Percentiles rank a stretch among this genome's conserved stretches.
These are phyloP conservation scores for Ramaria rubella DNA, from an alignment of 768 basidiomycete genomes.

Conservation along the genomic window DNA sequence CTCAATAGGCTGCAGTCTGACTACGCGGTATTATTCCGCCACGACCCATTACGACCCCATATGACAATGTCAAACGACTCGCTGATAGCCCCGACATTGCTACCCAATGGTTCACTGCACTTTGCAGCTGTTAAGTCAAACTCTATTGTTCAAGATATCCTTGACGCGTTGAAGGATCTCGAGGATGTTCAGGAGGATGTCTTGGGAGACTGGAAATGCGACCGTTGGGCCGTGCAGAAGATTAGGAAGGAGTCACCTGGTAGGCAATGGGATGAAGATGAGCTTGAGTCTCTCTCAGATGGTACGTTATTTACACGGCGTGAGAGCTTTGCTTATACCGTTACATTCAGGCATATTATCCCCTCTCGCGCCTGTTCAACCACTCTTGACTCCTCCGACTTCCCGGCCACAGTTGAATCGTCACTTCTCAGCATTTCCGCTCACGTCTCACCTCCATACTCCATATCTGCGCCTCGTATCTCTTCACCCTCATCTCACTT, in stretches of 20 bases:
- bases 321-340: conserved; percentile 11
- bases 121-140: conserved; percentile 52
- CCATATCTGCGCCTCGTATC: conserved; percentile 69
- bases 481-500: conserved; percentile 50
- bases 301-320: conserved; percentile 34
- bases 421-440: conserved; percentile 63
- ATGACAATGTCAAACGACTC: conserved; percentile 35
- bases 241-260: conserved; percentile 54
- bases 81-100: conserved; percentile 51
- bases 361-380: conserved; percentile 40
- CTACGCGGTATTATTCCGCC: neutral
- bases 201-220: conserved; percentile 49
- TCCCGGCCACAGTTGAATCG: conserved; percentile 32
- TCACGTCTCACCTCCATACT: conserved; percentile 60
- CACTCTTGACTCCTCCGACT: conserved; percentile 40
- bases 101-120: conserved; percentile 53
- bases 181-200: conserved; percentile 49
- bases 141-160: conserved; percentile 54
- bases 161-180: conserved; percentile 41
- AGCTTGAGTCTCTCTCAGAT: conserved; percentile 56
- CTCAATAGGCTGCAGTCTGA: neutral
- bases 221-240: conserved; percentile 64
- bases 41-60: conserved; percentile 6
- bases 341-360: conserved; percentile 43
- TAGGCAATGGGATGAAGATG: conserved; percentile 64